Evolutionary conservation across 2,329 filamentous ascomycete species (phyloP), one percentile per base, ranked within the genome.

Genomic region (Penicillium sp.): DNA sequence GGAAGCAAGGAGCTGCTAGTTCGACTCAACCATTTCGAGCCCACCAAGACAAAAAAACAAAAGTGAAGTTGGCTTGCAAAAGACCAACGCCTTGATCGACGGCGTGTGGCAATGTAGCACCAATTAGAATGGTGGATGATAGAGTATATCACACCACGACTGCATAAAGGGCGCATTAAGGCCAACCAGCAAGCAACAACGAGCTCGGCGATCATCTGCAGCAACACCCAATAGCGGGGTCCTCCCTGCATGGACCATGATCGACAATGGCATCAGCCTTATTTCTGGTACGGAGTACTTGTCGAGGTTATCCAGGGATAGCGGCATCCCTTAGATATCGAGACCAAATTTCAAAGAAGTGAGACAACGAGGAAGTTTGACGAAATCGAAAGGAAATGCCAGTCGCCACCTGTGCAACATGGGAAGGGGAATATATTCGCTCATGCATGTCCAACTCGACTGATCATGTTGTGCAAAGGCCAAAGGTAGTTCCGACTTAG

Each of bases 231-330:
- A 53, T 59, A 56, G 52, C 45, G 47, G 58, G 52, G 49, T 16
- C 22, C 52, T 55, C 59, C 49, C 53, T 61, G 54, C 56, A 51
- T 39, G n/a, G 27, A 18, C 39, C 21, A 34, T 34, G 59, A 60
- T 61, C 57, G 55, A 54, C 50, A 10, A 48, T 58, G 47, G 32
- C 45, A 24, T 58, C 43, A 47, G 43, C 44, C 38, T 38, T 47
- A 38, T 44, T 22, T 43, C 47, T 31, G 11, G 13, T 40, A n/a
- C 45, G 24, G 11, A 4, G 29, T 16, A 34, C 24, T 27, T 27
- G 24, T 27, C 5, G 24, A 34, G 6, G 16, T 40, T 13, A 43
- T 21, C 38, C 18, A 38, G 44, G 50, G 38, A 48, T 48, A 34
- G 11, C 34, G 5, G 1, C 8, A 47, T 47, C 46, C 45, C 45